Percentiles rank a stretch among this genome's conserved stretches.
These are phyloP conservation scores for Daldinia grandis DNA, from an alignment of 495 filamentous ascomycete species.

Conservation along the genomic window DNA sequence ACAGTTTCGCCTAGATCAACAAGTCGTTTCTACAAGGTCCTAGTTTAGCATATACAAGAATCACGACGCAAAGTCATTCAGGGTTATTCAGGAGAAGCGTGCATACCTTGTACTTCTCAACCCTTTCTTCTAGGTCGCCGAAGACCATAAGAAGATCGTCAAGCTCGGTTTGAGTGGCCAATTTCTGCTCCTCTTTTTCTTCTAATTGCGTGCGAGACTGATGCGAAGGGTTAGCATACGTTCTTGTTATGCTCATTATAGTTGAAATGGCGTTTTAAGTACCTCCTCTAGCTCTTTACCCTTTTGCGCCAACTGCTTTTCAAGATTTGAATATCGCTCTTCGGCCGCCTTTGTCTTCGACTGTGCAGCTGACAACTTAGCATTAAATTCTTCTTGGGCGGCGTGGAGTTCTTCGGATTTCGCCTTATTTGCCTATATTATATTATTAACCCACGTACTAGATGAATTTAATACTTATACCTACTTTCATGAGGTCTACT, in stretches of 20 bases:
- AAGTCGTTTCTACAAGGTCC: conserved; percentile 67
- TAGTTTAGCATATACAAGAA: conserved; percentile 31
- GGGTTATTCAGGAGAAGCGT: conserved; percentile 30
- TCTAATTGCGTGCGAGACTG: conserved; percentile 50
- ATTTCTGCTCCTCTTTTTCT: conserved; percentile 71
- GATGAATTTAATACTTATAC: conserved; percentile 36
- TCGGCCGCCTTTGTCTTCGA: conserved; percentile 44
- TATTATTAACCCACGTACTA: conserved; percentile 6
- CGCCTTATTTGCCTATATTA: conserved; percentile 57
- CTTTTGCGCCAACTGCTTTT: conserved; percentile 39
- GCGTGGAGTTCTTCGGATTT: conserved; percentile 66
- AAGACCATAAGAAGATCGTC: conserved; percentile 89
- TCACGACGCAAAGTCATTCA: not conserved
- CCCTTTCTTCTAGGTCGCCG: conserved; percentile 88
- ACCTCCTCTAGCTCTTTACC: conserved; percentile 43
- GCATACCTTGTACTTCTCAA: conserved; percentile 79
- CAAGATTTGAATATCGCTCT: conserved; percentile 32
- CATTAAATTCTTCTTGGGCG: conserved; percentile 62
- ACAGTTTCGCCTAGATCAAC: conserved; percentile 76
- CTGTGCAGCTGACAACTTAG: conserved; percentile 57
- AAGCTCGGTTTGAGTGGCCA: conserved; percentile 71
- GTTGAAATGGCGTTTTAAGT: conserved; percentile 15
- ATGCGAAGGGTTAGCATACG: conserved; percentile 26
- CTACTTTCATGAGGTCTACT: conserved; percentile 66
- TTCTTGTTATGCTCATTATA: conserved; percentile 33